Conservation (phyloP, 345 rosid species). For the Passiflora organensis region DNA sequence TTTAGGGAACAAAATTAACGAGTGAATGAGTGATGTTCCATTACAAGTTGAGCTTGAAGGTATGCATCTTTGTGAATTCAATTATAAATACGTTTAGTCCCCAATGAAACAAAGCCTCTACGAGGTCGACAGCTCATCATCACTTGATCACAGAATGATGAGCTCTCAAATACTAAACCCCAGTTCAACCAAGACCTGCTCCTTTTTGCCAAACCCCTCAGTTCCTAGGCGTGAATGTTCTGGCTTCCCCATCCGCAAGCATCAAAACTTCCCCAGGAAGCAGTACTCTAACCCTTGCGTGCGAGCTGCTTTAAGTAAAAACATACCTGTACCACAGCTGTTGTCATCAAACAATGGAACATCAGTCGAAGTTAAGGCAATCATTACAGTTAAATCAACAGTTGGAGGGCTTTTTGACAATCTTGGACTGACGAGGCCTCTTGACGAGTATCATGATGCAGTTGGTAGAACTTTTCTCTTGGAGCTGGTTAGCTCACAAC, state of each 20-base stretch:
- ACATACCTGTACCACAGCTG: too few species aligned
- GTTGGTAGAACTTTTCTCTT: conserved; percentile 13
- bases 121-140: too few species aligned
- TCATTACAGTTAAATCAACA: conserved; percentile 11
- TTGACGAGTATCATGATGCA: conserved; percentile 5
- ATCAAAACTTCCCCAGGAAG: not conserved
- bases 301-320: not conserved
- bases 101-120: too few species aligned
- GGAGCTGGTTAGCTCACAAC: conserved; percentile 21
- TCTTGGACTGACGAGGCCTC: conserved; percentile 6
- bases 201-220: conserved; percentile 4
- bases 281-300: not conserved
- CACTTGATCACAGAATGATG: too few species aligned
- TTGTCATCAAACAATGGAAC: not conserved
- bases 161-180: conserved; percentile 10
- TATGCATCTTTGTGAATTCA: too few species aligned
- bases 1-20: too few species aligned
- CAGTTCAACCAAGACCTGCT: conserved; percentile 1
- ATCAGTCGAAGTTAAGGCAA: conserved; percentile 8
- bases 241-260: not conserved
- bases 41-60: too few species aligned
- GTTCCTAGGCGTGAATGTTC: not conserved
- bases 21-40: too few species aligned
- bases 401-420: conserved; percentile 10
- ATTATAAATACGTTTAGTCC: too few species aligned